Conservation (phyloP, 2,329 filamentous ascomycete species). For the Aureobasidium subglaciale region DNA sequence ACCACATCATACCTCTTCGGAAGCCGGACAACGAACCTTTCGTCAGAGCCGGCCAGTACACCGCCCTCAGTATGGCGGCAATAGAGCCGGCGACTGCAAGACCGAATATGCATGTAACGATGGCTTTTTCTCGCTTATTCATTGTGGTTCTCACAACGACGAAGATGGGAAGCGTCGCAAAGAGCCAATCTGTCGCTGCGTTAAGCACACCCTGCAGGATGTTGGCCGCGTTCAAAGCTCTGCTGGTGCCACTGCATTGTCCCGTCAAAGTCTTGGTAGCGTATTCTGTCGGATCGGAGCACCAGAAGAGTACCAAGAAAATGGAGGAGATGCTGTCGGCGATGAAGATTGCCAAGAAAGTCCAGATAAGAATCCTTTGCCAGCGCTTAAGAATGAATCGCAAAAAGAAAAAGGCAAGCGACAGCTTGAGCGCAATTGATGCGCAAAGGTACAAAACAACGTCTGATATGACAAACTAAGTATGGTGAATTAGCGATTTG, state of each 20-base stretch:
- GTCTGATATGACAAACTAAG: conserved; percentile 6
- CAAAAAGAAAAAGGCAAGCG: conserved; percentile 38
- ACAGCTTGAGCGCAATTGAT: conserved; percentile 37
- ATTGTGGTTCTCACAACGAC: conserved; percentile 36
- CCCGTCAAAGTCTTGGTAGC: not conserved
- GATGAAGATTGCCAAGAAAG: conserved; percentile 18
- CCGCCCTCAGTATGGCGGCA: conserved; percentile 18
- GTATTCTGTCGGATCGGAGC: not conserved
- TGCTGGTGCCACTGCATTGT: not conserved
- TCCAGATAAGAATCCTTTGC: conserved; percentile 28
- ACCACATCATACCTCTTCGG: conserved; percentile 23
- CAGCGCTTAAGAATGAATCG: conserved; percentile 33
- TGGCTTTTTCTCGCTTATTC: conserved; percentile 33
- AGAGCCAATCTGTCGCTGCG: conserved; percentile 29
- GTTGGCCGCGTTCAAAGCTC: not conserved
- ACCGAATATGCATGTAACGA: conserved; percentile 33
- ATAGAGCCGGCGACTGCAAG: conserved; percentile 22
- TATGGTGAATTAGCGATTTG: too few species aligned
- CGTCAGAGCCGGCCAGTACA: conserved; percentile 21
- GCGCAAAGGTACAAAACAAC: conserved; percentile 34
- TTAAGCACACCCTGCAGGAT: conserved; percentile 27
- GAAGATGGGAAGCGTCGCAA: conserved; percentile 34
- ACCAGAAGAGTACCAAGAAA: conserved; percentile 22
- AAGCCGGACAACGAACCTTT: conserved; percentile 21
- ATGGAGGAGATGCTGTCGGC: conserved; percentile 31